Base-by-base conservation (phyloP, 1,284 basidiomycete species). In the Schizophyllum amplum region DNA sequence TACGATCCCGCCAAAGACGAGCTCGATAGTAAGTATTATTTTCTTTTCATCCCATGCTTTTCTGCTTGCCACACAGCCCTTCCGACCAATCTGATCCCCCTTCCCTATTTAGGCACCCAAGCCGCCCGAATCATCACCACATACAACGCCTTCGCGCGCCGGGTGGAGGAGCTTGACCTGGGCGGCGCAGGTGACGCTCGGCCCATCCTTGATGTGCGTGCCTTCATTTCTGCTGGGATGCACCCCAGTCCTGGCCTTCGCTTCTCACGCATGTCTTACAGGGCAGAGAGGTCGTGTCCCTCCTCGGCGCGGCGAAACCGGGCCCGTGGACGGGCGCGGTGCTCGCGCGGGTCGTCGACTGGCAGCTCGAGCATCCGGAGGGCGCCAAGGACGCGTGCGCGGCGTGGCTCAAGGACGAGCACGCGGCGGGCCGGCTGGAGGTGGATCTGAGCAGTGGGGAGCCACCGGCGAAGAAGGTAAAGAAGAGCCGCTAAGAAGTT, bases 281-380 rank as follows among this genome's bases (percentile, higher is more conserved):
- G 93, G 94, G 94, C 2, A 82, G 78, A 50, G 81, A 87, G 54
- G 74, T 94, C 49, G 73, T 81, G 5, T 62, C 72, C 23, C 67
- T 83, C 4, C 75, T 95, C 6, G 76, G 74, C 1, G 75, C 74
- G 7, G 71, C 73, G 2, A 80, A 75, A 60, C 79, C 86, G 1
- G 91, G 92, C 1, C 80, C 81, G 1, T 87, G 91, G 83, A 82
- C 86, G 5, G 78, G 82, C 24, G 70, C 77, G 23, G 78, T 87
- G 20, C 75, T 90, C n/a, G 71, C 76, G 20, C 79, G 77, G 46
- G 77, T 96, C 47, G 68, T 91, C 22, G 81, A 84, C 60, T 96
- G 92, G 91, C 92, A 94, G 67, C 77, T 97, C 11, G 84, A 82
- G 42, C 73, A 93, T 67, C 90, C 93, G 0, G 65, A 75, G 1